These are phyloP conservation scores for Podospora pseudopauciseta DNA, from an alignment of 495 filamentous ascomycete genomes.

Conservation along the genomic window DNA sequence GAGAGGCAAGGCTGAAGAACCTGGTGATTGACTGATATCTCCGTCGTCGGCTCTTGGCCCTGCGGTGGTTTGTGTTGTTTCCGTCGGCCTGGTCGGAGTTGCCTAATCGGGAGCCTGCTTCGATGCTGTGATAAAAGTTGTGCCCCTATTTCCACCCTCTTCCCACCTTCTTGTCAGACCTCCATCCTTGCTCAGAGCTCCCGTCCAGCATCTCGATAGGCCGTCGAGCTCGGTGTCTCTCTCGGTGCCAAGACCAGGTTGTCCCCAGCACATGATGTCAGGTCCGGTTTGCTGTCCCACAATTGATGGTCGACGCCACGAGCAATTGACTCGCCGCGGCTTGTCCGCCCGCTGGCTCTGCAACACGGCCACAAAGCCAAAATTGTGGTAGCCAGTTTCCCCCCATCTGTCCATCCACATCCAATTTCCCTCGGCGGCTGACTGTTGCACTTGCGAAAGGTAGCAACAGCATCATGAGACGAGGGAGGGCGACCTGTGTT, in stretches of 20 bases:
- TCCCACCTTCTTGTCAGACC: not conserved
- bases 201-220: not conserved
- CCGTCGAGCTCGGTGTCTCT: not conserved
- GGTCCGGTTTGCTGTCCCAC: not conserved
- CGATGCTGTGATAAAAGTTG: not conserved
- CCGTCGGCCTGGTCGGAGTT: not conserved
- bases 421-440: not conserved
- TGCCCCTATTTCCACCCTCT: not conserved
- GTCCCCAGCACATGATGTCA: constrained; percentile 4
- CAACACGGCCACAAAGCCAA: constrained; percentile 5
- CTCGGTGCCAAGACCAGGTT: constrained; percentile 3
- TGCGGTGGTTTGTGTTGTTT: not conserved
- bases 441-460: not conserved
- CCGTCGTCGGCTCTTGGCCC: not conserved
- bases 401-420: not conserved
- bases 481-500: not conserved
- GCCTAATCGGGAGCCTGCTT: not conserved
- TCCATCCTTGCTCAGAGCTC: not conserved
- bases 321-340: not conserved
- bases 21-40: not conserved
- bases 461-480: not conserved
- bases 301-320: constrained; percentile 1
- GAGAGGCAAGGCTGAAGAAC: not conserved
- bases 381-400: not conserved
- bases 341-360: not conserved